A percentile compares a stretch with the other conserved stretches of the same genome.
These are phyloP conservation scores for Aurantiochytrium sp. DNA, from an alignment of 108 stramenopile genomes.

Conservation along the genomic window DNA sequence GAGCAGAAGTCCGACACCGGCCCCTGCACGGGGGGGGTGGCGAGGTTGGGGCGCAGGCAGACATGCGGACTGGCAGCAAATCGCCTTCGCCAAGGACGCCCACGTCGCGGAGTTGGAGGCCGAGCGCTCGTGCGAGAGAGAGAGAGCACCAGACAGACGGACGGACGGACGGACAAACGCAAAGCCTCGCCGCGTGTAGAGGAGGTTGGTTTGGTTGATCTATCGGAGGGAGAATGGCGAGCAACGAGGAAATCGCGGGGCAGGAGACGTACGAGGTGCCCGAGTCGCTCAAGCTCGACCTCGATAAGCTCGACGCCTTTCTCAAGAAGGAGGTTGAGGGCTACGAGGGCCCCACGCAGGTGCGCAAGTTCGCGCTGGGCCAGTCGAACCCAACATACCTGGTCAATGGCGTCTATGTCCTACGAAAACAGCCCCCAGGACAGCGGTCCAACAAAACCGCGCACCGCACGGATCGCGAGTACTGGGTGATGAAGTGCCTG, in stretches of 20 bases:
- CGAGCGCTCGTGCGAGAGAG: too few relatives aligned
- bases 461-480: slow-evolving; percentile 91
- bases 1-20: too few relatives aligned
- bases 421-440: slow-evolving; percentile 70
- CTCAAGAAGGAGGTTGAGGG: background rate
- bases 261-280: background rate
- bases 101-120: too few relatives aligned
- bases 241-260: background rate
- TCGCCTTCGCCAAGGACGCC: too few relatives aligned
- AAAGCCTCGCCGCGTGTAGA: too few relatives aligned
- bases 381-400: slow-evolving; percentile 93
- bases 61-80: too few relatives aligned
- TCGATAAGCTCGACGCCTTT: background rate
- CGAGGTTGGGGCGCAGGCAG: too few relatives aligned
- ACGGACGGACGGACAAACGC: too few relatives aligned
- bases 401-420: slow-evolving; percentile 45
- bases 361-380: slow-evolving; percentile 74
- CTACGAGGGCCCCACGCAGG: background rate
- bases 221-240: background rate
- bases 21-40: too few relatives aligned
- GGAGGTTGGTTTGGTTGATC: too few relatives aligned
- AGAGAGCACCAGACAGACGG: too few relatives aligned
- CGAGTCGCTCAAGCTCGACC: background rate
- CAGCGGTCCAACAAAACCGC: slow-evolving; percentile 75
- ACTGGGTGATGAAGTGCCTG: slow-evolving; percentile 68